Evolutionary conservation across 2,329 filamentous ascomycete species (phyloP).

Genomic region (Botryotinia calthae): DNA sequence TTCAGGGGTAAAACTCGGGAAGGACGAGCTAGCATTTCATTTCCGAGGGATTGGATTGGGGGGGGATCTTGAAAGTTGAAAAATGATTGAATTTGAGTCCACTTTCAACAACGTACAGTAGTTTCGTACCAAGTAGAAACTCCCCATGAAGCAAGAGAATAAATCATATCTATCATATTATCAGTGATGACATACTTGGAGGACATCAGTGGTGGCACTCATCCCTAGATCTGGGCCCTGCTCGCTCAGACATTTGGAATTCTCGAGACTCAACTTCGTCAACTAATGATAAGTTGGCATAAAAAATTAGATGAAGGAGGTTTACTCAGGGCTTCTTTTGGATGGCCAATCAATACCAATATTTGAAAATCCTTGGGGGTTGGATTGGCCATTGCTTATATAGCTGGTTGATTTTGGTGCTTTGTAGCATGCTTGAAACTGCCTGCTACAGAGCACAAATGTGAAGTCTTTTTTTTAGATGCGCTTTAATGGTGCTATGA

Average conservation of each 20-base stretch:
- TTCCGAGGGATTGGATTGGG: background rate
- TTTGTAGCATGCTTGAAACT: background rate
- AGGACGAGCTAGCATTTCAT: conserved; percentile 7
- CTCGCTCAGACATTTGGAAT: background rate
- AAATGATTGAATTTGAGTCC: background rate
- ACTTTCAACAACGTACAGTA: background rate
- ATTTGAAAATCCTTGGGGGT: background rate
- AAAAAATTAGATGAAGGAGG: background rate
- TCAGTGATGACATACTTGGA: background rate
- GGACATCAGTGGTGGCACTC: background rate
- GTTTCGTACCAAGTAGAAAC: background rate
- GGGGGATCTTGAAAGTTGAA: background rate
- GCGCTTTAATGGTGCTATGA: background rate
- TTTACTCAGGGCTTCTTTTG: background rate
- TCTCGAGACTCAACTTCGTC: background rate
- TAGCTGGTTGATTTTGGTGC: background rate
- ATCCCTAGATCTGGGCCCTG: background rate
- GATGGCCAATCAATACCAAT: conserved; percentile 1
- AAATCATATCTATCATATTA: background rate
- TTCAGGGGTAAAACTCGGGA: conserved; percentile 9
- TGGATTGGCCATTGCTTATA: background rate
- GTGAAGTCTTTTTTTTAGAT: background rate
- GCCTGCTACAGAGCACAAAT: background rate
- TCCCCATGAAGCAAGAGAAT: background rate
- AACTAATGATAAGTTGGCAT: background rate